phyloP scores from a whole-genome alignment of 257 asterid species.

The Capsicum chinense region DNA sequence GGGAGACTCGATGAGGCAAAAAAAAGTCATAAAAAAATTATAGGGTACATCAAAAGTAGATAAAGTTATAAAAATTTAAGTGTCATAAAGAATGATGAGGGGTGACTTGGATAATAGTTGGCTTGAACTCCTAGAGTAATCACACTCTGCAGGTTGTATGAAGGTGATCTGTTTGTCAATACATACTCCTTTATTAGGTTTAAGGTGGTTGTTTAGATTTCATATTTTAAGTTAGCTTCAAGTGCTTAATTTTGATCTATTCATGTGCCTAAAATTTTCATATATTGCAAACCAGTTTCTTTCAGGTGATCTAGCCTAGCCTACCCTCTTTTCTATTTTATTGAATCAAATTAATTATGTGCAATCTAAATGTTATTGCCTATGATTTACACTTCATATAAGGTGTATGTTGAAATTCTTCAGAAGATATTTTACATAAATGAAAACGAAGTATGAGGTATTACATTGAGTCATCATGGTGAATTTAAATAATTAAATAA shows the following conservation, averaged over 20 bases:
- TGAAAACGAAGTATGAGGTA: no score
- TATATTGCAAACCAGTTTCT: not conserved
- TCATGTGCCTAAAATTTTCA: constrained; percentile 1
- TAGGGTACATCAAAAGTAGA: constrained; percentile 76
- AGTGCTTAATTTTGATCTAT: constrained; percentile 25
- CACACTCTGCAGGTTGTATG: constrained; percentile 87
- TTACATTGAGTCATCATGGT: no score
- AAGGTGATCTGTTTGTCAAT: constrained; percentile 50
- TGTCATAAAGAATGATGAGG: constrained; percentile 66
- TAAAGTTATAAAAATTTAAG: constrained; percentile 70
- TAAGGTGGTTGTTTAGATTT: constrained; percentile 18
- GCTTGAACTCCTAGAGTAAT: constrained; percentile 76
- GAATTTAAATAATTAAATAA: no score
- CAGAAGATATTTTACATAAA: no score
- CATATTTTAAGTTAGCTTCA: constrained; percentile 23
- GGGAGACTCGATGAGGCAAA: constrained; percentile 74
- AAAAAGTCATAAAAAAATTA: constrained; percentile 54
- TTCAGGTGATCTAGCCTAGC: not conserved
- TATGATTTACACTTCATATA: no score
- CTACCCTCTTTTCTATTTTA: no score
- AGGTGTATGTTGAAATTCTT: no score
- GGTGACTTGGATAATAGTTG: constrained; percentile 74
- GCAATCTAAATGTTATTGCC: no score
- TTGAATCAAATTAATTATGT: no score
- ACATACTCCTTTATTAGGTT: constrained; percentile 30